Base-by-base conservation (phyloP, 2,329 filamentous ascomycete genomes). In the Aspergillus calidoustus region DNA sequence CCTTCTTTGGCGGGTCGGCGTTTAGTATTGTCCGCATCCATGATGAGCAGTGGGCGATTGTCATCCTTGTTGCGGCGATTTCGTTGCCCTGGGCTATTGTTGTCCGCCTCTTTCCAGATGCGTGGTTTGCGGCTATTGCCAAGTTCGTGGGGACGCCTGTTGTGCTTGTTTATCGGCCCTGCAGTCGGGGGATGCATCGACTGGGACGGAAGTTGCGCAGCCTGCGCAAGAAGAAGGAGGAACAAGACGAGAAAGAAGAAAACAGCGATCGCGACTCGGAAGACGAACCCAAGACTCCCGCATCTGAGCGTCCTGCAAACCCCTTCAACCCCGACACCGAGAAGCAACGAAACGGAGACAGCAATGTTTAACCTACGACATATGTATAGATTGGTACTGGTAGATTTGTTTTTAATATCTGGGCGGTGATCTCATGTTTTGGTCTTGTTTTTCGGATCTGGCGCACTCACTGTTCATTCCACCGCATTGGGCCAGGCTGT, bases 11-110 rank as follows among this genome's bases (percentile, higher is more conserved):
- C 66, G 91, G 91, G 17, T 79, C 81, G 7, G 91, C 93, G 0
- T 95, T 97, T 82, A 86, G 86, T 55, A 91, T 94, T 61, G 82
- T 82, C 0, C 79, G 81, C 0, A 82, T 97, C 68, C 87, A 88
- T n/a, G 86, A 84, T 11, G 80, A 83, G 11, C 89, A 96, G 75
- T 97, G 93, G 93, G 92, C 83, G 7, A 90, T 93, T 70, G 95
- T 92, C 4, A 85, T 98, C 60, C 82, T 93, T 8, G 84, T 96
- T 23, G 93, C 93, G 38, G 83, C 89, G 66, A 76, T 96, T 23
- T 96, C 92, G 3, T 87, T 97, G 50, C 91, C 92, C 0, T 82
- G 96, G 47, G 94, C 91, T 63, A 82, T 93, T 38, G 79, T 91
- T 46, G 89, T 97, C 61, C 90, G 93, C 48, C 82, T 92, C 38